Evolutionary conservation across 306 rosid genomes (phyloP).

Genomic region (Lathyrus oleraceus): DNA sequence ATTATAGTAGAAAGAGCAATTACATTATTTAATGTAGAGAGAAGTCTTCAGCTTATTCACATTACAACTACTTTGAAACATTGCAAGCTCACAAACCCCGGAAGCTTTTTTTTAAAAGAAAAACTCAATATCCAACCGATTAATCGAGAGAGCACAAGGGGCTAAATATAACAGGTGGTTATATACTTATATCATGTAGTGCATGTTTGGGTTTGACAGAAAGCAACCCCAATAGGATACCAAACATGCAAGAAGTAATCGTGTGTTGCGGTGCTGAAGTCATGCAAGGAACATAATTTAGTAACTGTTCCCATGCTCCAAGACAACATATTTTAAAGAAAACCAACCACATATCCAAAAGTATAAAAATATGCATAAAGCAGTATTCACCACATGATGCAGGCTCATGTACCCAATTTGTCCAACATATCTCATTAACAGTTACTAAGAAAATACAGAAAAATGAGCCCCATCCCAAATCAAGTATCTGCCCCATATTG

Average conservation of each 20-base stretch:
- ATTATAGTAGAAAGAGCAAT: background rate
- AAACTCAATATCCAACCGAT: too few relatives aligned
- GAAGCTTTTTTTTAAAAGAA: background rate
- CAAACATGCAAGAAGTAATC: background rate
- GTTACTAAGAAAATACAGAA: conserved; percentile 21
- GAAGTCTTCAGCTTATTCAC: background rate
- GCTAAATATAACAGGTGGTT: too few relatives aligned
- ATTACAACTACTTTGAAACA: background rate
- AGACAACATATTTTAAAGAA: conserved; percentile 23
- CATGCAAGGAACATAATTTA: conserved; percentile 24
- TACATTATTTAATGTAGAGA: background rate
- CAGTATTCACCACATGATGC: conserved; percentile 34
- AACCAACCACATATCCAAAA: conserved; percentile 26
- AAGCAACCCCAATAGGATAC: too few relatives aligned
- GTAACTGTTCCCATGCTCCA: conserved; percentile 20
- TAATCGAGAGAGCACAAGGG: too few relatives aligned
- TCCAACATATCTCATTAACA: conserved; percentile 19
- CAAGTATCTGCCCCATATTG: conserved; percentile 22
- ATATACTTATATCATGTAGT: too few relatives aligned
- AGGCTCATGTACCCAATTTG: conserved; percentile 28
- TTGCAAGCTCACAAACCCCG: background rate
- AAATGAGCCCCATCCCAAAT: conserved; percentile 16
- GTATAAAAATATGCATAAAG: conserved; percentile 30
- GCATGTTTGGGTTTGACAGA: too few relatives aligned
- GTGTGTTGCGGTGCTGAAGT: conserved; percentile 14